phyloP scores from a whole-genome alignment of 73 alveolate genomes.

The Symbiodinium pilosum region DNA sequence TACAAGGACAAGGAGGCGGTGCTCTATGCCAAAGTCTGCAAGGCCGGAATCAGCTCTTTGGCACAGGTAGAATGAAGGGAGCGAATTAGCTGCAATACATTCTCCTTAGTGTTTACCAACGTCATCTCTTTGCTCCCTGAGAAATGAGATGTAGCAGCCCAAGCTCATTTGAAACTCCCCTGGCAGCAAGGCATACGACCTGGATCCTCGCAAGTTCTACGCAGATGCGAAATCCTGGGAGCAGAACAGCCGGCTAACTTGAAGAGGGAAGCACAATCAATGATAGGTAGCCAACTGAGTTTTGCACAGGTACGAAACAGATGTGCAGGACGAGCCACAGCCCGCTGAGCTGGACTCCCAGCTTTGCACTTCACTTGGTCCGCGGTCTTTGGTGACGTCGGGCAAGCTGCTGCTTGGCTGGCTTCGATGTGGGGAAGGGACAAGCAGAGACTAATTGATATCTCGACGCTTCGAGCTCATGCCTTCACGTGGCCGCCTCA shows the following conservation, averaged over 20 bases:
- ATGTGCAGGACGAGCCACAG: not conserved
- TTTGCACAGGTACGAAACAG: not conserved
- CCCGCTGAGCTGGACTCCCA: no score
- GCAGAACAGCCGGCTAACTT: conserved; percentile 76
- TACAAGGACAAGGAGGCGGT: conserved; percentile 73
- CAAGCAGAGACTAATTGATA: no score
- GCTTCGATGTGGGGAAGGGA: not conserved
- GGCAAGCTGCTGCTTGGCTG: not conserved
- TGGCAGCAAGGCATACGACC: conserved; percentile 83
- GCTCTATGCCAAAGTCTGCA: conserved; percentile 84
- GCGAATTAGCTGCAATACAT: no score
- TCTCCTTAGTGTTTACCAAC: no score
- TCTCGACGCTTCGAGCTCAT: no score
- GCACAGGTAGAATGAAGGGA: no score
- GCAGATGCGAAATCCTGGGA: conserved; percentile 89
- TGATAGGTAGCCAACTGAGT: not conserved
- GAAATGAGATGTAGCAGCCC: no score
- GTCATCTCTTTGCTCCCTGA: no score
- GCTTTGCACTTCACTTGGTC: no score
- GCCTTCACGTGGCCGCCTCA: no score
- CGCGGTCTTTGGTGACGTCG: not conserved
- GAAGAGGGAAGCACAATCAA: not conserved
- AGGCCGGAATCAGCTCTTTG: conserved; percentile 23
- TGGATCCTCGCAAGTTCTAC: conserved; percentile 82
- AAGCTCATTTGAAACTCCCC: no score